Evolutionary conservation across 257 asterid genomes (phyloP), one percentile per base, ranked within the genome.

Genomic region (Marsdenia floribunda): DNA sequence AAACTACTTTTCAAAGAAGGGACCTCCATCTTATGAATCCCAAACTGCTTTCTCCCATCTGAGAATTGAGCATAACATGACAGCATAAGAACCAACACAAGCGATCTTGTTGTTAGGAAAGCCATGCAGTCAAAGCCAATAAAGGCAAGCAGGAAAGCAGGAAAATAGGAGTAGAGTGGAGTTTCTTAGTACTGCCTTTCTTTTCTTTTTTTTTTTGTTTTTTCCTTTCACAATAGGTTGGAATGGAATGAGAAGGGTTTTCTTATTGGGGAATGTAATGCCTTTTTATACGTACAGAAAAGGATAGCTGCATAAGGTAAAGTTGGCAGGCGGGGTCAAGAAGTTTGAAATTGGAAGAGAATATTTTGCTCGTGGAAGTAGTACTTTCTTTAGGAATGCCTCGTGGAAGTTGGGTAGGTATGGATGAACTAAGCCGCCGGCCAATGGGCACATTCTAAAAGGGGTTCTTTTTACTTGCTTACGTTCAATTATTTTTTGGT

Each of bases 371-470:
- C 47, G 37, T 53, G 49, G 42, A 35, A 2, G 37, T 61, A 5
- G 3, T 14, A 33, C 33, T 24, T 21, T 19, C 52, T 69, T 26
- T 79, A 52, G 70, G 65, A 71, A 72, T 78, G 78, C 80, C 86
- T 66, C 80, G 80, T 77, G 83, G 70, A 78, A 71, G 78, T 69
- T 65, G 76, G 57, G 70, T 78, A 52, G 76, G 79, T 71, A 75
- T 44, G 33, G 37, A 65, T 79, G 77, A 76, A 82, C 78, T 29
- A 76, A 76, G 83, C 82, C 65, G 87, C 83, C 79, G 83, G 78
- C 85, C 61, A 29, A 24, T 46, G 22, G 58, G 38, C 42, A 69
- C 22, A 21, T 44, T 68, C 57, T 46, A 38, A 26, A 68, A 47
- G 37, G 52, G 52, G 52, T 33, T 21, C 37, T 33, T 4, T 63